Evolutionary conservation across 2,329 filamentous ascomycete genomes (phyloP).

Genomic region (Hansfordia pulvinata): DNA sequence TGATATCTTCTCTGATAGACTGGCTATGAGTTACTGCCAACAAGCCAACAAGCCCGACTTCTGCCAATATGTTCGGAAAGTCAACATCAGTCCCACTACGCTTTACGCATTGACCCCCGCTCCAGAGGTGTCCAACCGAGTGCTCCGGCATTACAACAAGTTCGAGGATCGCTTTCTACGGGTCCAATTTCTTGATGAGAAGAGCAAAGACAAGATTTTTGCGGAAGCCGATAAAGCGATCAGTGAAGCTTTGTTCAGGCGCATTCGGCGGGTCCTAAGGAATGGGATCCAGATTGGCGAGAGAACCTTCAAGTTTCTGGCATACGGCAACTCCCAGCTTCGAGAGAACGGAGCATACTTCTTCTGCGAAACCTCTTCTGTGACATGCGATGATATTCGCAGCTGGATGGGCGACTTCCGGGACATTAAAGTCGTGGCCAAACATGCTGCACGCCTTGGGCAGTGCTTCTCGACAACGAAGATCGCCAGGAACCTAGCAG

Average conservation of each 20-base stretch:
- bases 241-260: slow-evolving; percentile 59
- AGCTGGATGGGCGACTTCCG: slow-evolving; percentile 76
- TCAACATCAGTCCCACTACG: slow-evolving; percentile 70
- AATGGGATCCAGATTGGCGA: slow-evolving; percentile 76
- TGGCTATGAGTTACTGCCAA: slow-evolving; percentile 31
- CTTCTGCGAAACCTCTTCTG: slow-evolving; percentile 57
- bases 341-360: slow-evolving; percentile 88
- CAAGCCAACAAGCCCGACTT: slow-evolving; percentile 49
- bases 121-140: slow-evolving; percentile 77
- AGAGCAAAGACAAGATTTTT: slow-evolving; percentile 45
- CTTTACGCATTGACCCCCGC: slow-evolving; percentile 65
- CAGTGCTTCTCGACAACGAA: slow-evolving; percentile 94
- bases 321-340: slow-evolving; percentile 91
- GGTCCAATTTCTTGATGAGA: slow-evolving; percentile 81
- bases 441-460: slow-evolving; percentile 76
- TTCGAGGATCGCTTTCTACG: slow-evolving; percentile 69
- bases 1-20: slow-evolving; percentile 49
- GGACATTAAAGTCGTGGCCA: slow-evolving; percentile 73
- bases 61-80: slow-evolving; percentile 64
- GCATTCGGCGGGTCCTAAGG: slow-evolving; percentile 56
- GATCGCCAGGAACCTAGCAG: slow-evolving; percentile 50
- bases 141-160: slow-evolving; percentile 60
- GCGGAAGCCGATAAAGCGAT: slow-evolving; percentile 34
- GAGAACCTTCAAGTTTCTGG: slow-evolving; percentile 76
- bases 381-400: slow-evolving; percentile 66